Evolutionary conservation across 129 eudicot genomes (phyloP), one percentile per base, ranked within the genome.

Genomic region (Flaveria trinervia): DNA sequence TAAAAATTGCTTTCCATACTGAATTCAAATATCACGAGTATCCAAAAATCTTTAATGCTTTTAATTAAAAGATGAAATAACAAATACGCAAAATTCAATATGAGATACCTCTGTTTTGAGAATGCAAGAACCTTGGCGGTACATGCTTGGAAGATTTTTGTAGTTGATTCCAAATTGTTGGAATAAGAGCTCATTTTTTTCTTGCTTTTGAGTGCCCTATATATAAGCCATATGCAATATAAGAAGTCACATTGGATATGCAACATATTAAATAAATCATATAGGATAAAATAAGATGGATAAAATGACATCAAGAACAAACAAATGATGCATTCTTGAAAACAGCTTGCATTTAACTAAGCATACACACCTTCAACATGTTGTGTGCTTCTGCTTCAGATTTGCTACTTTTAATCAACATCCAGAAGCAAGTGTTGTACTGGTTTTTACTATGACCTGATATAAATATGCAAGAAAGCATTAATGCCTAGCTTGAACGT

Each of bases 201-300:
- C 97, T 69, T 80, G 82, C 73, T 93, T 77, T 86, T 86, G 92
- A 65, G 99, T 91, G 62, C 89, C 99, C 99, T 94, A 83, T 51
- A 81, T 50, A 78, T 44, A 55, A 36, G 57, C 26, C 70, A 16
- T 62, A 52, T 39, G 73, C 3, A 54, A 71, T 23, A 55, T 44
- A 17, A 48, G 41, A 39, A 77, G 61, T 20, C 7, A 45, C 61
- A 18, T 56, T 15, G 41, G 26, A 51, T 22, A 39, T 71, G 68
- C 67, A 65, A 11, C 14, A 70, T 44, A 70, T 10, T 55, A 43
- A 54, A 7, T 49, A 70, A 26, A 30, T 2, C 25, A 70, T 49
- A 49, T n/a, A 9, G 3, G 54, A 48, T 23, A 6, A 20, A 50
- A 28, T 20, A 48, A 48, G 13, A 25, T 14, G 43, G 30, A 68